These are phyloP conservation scores for Starmerella apis DNA, from an alignment of 805 yeast genomes.

Conservation along the genomic window DNA sequence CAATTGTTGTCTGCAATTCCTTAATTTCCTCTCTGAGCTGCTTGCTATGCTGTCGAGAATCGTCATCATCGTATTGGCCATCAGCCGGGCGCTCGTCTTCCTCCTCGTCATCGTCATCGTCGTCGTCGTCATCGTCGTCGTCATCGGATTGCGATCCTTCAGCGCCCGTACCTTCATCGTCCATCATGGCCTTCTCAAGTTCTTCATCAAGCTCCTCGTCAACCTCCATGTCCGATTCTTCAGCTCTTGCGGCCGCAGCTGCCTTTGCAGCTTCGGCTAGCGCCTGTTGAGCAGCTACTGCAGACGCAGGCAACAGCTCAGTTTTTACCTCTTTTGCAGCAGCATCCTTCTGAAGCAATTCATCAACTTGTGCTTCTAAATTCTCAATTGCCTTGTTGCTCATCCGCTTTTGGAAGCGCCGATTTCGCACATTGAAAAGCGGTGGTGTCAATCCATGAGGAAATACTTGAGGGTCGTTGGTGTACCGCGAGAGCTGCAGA, in stretches of 20 bases:
- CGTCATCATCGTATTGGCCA: constrained; percentile 44
- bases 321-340: constrained; percentile 73
- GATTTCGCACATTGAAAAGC: constrained; percentile 53
- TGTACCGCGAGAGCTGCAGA: constrained; percentile 34
- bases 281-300: constrained; percentile 29
- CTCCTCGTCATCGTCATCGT: constrained; percentile 47
- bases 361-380: constrained; percentile 69
- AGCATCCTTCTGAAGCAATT: constrained; percentile 60
- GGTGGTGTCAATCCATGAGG: constrained; percentile 84
- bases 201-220: constrained; percentile 29
- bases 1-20: constrained; percentile 70
- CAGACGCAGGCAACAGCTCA: constrained; percentile 50
- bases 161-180: constrained; percentile 23
- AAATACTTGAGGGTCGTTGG: constrained; percentile 28
- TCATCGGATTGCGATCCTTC: constrained; percentile 29
- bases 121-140: constrained; percentile 43
- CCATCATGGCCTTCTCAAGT: constrained; percentile 31
- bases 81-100: constrained; percentile 45
- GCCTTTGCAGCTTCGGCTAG: constrained; percentile 29
- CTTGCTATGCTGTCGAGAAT: constrained; percentile 52
- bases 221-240: constrained; percentile 31
- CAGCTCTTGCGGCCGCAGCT: constrained; percentile 33
- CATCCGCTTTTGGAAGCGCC: constrained; percentile 62
- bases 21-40: constrained; percentile 72
- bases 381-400: constrained; percentile 62